Evolutionary conservation across 1,284 basidiomycete species (phyloP).

Genomic region (Hypsizygus ulmarius): DNA sequence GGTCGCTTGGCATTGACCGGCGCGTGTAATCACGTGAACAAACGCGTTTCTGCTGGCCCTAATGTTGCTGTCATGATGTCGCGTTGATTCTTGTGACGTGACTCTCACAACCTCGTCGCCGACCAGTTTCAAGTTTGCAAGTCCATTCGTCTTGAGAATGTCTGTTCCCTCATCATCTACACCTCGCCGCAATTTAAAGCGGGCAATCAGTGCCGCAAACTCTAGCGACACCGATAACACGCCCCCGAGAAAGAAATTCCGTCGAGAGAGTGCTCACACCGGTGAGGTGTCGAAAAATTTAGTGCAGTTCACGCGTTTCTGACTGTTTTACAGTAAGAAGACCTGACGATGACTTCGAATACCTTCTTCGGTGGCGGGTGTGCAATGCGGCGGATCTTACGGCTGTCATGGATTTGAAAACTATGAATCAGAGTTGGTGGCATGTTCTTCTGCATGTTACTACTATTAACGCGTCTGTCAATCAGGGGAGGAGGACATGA

Average conservation of each 20-base stretch:
- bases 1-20: too few species aligned
- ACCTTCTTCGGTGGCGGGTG: conserved; percentile 16
- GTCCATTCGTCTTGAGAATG: conserved; percentile 1
- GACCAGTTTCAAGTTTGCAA: too few species aligned
- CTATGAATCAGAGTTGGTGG: conserved; percentile 15
- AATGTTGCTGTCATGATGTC: too few species aligned
- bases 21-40: too few species aligned
- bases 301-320: not conserved
- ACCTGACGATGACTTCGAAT: conserved; percentile 17
- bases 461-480: not conserved
- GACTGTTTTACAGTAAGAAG: conserved; percentile 8
- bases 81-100: too few species aligned
- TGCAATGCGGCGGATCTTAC: conserved; percentile 12
- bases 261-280: conserved; percentile 7
- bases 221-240: conserved; percentile 22
- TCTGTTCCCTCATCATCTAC: conserved; percentile 12
- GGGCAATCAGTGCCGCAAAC: conserved; percentile 10
- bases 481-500: conserved; percentile 20
- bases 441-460: not conserved
- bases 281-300: conserved; percentile 7
- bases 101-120: too few species aligned
- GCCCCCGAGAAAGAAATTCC: conserved; percentile 18
- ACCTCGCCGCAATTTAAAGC: conserved; percentile 13
- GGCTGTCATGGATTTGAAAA: conserved; percentile 18
- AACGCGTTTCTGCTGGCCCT: too few species aligned